Evolutionary conservation across 306 rosid genomes (phyloP), one percentile per base, ranked within the genome.

Genomic region (Crotalaria pallida): DNA sequence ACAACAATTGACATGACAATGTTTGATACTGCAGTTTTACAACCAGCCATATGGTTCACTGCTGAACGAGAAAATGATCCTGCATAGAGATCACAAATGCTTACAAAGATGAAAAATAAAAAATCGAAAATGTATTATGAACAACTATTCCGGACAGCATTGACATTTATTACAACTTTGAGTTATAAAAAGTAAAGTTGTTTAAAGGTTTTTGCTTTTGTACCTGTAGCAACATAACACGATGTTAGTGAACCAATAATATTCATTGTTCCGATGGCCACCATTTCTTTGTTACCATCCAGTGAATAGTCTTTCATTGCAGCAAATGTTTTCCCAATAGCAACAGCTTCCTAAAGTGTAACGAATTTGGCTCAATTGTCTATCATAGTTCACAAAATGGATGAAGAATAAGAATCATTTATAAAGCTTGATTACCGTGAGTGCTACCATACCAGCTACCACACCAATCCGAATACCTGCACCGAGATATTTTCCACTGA

Each of bases 291-390:
- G 85, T 90, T 94, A 9, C 98, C 97, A 58, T 94, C 88, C 3
- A 94, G 19, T 56, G 86, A 67, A 62, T 94, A 94, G 86, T 87
- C 92, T 78, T 85, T 90, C 81, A 82, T 68, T 16, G 87, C 74
- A 34, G 97, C 97, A 81, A 94, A 94, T 53, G 98, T 94, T 87
- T 97, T 94, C 26, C 82, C 98, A 74, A 94, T 90, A 3, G 98
- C 97, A 45, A 90, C 84, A 34, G 90, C 98, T 90, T 94, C 98
- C 97, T 93, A 22, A 10, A 62, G 15, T 67, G 16, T 11, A 34
- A 23, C 4, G 0, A 74, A 13, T 18, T 57, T 18, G 27, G 12
- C 17, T 45, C 26, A 11, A 49, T 24, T 65, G 23, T 36, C 38
- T 1, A 16, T 4, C 15, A 74, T 31, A 29, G 17, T 51, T 45